Conservation (phyloP, 1,284 basidiomycete genomes). For the Ustanciosporium gigantosporum region DNA sequence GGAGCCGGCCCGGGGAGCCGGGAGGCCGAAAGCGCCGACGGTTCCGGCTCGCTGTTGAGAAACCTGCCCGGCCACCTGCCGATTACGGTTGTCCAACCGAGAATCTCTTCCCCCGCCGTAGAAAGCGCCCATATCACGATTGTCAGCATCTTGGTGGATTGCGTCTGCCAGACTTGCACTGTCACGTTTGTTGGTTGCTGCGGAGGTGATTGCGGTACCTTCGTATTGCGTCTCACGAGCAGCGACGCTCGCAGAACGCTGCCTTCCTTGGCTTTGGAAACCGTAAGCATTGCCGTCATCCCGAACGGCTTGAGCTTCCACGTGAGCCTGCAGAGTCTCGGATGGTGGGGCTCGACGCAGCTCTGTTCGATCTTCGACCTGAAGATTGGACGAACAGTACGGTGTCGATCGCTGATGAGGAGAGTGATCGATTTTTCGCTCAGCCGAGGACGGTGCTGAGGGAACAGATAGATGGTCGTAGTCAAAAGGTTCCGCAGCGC, state of each 20-base stretch:
- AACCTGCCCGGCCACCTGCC: slow-evolving; percentile 3
- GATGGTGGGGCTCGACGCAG: slow-evolving; percentile 8
- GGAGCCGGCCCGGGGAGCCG: slow-evolving; percentile 13
- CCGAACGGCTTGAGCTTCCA: no score
- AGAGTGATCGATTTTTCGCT: slow-evolving; percentile 7
- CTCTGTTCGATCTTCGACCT: slow-evolving; percentile 33
- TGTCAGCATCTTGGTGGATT: slow-evolving; percentile 3
- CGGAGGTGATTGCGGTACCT: no score
- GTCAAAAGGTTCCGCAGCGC: slow-evolving; percentile 19
- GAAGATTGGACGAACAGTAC: slow-evolving; percentile 42
- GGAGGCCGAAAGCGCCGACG: slow-evolving; percentile 16
- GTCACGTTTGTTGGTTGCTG: slow-evolving; percentile 3
- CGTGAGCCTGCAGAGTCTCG: no score
- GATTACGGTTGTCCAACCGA: slow-evolving; percentile 18
- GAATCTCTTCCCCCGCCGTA: slow-evolving; percentile 31
- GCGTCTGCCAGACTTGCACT: slow-evolving; percentile 5
- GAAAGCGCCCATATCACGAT: slow-evolving; percentile 2
- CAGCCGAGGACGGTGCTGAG: slow-evolving; percentile 30
- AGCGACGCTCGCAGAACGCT: no score
- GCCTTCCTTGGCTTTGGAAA: no score
- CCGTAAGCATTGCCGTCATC: no score
- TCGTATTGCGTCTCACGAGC: no score
- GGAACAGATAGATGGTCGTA: slow-evolving; percentile 31
- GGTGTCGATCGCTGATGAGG: slow-evolving; percentile 7
- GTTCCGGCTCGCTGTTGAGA: slow-evolving; percentile 25